Base-by-base conservation (phyloP, 768 basidiomycete genomes). In the Hericium coralloides region DNA sequence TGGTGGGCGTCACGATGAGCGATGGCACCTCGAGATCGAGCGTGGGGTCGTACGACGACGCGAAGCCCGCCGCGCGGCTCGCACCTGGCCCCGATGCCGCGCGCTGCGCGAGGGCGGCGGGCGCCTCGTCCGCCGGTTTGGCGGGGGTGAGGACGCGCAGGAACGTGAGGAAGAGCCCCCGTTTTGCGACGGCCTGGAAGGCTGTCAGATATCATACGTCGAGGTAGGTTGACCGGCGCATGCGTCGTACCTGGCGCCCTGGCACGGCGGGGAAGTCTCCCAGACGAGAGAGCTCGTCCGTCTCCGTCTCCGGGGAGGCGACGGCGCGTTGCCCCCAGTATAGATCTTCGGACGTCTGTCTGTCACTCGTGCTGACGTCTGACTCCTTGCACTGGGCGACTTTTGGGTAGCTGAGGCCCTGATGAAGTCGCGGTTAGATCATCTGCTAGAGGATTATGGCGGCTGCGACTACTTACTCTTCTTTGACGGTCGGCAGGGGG, bases 391-490 rank as follows among this genome's bases (percentile, higher is more conserved):
- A 63, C 57, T 76, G 74, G 15, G 75, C 75, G 53, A 77, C 72
- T 55, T 65, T 70, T 26, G 76, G 76, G 56, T 76, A 77, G 20
- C 66, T 63, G 12, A 71, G 52, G 55, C 63, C 68, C 52, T 58
- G 55, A 70, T 69, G 57, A 47, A 26, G 31, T 38, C 7, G 18
- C 53, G 53, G 53, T 14, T 10, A 14, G n/a, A n/a, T 49, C 38
- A 22, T 15, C 2, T 4, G 6, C 31, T 31, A 6, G 31, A 31
- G 31, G 31, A 4, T 31, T 31, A 9, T 31, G 20, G 4, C 25
- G 12, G 22, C 53, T 53, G 58, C 52, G 12, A 15, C 8, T 17
- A n/a, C 63, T 14, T 59, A 73, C 71, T 66, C 65, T 66, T 59
- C 66, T 65, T 54, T 64, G 66, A 38, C 69, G 72, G 66, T 65